Base-by-base conservation (phyloP, 2,329 filamentous ascomycete species). In the Colletotrichum sp. region DNA sequence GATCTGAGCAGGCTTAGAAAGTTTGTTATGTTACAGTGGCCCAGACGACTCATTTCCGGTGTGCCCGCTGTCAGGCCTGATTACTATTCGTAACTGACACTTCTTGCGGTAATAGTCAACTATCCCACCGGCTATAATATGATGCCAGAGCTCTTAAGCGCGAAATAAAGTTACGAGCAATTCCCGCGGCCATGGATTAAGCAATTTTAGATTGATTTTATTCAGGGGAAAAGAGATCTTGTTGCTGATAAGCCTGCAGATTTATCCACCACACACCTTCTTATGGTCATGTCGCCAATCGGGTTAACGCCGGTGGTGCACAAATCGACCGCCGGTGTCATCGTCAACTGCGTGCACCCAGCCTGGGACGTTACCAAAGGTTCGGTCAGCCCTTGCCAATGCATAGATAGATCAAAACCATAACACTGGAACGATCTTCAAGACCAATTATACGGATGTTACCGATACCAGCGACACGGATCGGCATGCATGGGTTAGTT, bases 401-500 rank as follows among this genome's bases (percentile, higher is more conserved):
- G 9, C 18, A 48, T n/a, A 21, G 18, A 48, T n/a, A 21, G 18
- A 10, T 2, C 43, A 48, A n/a, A 48, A 0, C 9, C 18, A 21
- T 48, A 7, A 12, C 9, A 21, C 3, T 48, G 9, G 43, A 48
- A 7, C 43, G 9, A n/a, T 48, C 1, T n/a, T n/a, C 0, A 21
- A 48, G 0, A n/a, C 10, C 0, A n/a, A 48, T 48, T 9, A 12
- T n/a, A 48, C 18, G 18, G 18, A 48, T 48, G 18, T n/a, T 48
- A 9, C 10, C 18, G 18, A 12, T 48, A 48, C 6, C 6, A 12
- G 4, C 43, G 9, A 48, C 43, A 12, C 8, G 0, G 18, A 48
- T 21, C 43, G 10, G 43, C 43, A 21, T 21, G 9, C 8, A 18
- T n/a, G 43, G 43, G 43, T n/a, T 0, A 21, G 0, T 48, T 0